Percentiles rank a stretch among this genome's conserved stretches.
Conservation (phyloP, 352 stramenopile species). For the Thalassiosira livingstoniorum region DNA sequence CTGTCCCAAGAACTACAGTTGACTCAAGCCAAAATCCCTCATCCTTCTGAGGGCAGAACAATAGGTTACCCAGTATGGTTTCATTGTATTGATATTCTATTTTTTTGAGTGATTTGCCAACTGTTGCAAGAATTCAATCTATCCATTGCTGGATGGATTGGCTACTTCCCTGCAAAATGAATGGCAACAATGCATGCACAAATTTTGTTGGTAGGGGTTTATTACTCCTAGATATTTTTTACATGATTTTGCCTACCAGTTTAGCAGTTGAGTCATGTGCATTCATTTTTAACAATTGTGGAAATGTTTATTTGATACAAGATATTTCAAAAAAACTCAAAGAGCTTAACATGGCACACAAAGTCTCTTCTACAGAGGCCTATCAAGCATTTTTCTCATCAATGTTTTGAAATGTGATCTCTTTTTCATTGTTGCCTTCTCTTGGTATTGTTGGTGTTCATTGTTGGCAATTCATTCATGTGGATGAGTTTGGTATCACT, state of each 20-base stretch:
- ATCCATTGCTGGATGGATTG: neutral
- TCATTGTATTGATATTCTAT: neutral
- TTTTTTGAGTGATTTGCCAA: neutral
- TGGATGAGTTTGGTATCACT: constrained; percentile 29
- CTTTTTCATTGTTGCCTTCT: neutral
- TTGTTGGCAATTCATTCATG: constrained; percentile 19
- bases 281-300: constrained; percentile 14
- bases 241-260: neutral
- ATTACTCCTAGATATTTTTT: neutral
- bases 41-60: neutral
- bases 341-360: neutral
- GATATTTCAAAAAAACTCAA: neutral
- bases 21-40: neutral
- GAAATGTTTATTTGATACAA: neutral
- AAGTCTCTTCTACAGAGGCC: constrained; percentile 6
- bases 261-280: neutral
- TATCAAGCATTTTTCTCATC: constrained; percentile 4
- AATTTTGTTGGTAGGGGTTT: neutral
- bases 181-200: neutral
- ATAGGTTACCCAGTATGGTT: constrained; percentile 5
- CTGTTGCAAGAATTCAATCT: neutral
- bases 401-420: constrained; percentile 1
- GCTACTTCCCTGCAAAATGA: neutral
- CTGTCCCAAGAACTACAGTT: neutral
- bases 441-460: constrained; percentile 14